These are phyloP conservation scores for Aureobasidium vineae DNA, from an alignment of 2,329 filamentous ascomycete genomes.

Conservation along the genomic window DNA sequence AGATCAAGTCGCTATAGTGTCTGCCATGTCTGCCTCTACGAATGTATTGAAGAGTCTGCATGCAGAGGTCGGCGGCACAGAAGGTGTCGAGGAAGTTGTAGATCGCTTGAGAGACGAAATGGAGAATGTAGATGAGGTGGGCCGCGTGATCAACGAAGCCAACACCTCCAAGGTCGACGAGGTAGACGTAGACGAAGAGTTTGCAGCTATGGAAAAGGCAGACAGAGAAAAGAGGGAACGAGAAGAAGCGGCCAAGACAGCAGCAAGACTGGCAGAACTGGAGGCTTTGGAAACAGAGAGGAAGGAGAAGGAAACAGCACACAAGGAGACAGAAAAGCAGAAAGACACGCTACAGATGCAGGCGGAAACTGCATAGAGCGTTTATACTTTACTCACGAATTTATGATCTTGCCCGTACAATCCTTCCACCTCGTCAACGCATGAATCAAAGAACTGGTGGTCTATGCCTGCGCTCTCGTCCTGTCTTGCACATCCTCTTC, in stretches of 20 bases:
- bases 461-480: too few species aligned
- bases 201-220: slow-evolving; percentile 67
- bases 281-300: slow-evolving; percentile 47
- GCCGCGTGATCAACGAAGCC: slow-evolving; percentile 68
- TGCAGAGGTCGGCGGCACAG: slow-evolving; percentile 70
- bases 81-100: slow-evolving; percentile 72
- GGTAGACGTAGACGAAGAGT: slow-evolving; percentile 80
- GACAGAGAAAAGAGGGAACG: slow-evolving; percentile 44
- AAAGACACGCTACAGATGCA: slow-evolving; percentile 3
- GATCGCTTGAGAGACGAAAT: slow-evolving; percentile 75
- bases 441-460: too few species aligned
- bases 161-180: slow-evolving; percentile 63
- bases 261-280: slow-evolving; percentile 34
- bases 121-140: slow-evolving; percentile 77
- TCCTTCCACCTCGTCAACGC: too few species aligned
- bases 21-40: slow-evolving; percentile 76
- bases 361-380: not conserved
- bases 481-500: too few species aligned
- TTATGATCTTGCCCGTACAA: not conserved
- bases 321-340: slow-evolving; percentile 32
- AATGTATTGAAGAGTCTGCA: slow-evolving; percentile 72
- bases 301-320: slow-evolving; percentile 35
- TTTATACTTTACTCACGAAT: not conserved
- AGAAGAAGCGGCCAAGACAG: slow-evolving; percentile 38
- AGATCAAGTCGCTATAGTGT: slow-evolving; percentile 79